A percentile compares a stretch with the other conserved stretches of the same genome.
phyloP scores from a whole-genome alignment of 108 stramenopile genomes.

The Stephanodiscus minutulus region DNA sequence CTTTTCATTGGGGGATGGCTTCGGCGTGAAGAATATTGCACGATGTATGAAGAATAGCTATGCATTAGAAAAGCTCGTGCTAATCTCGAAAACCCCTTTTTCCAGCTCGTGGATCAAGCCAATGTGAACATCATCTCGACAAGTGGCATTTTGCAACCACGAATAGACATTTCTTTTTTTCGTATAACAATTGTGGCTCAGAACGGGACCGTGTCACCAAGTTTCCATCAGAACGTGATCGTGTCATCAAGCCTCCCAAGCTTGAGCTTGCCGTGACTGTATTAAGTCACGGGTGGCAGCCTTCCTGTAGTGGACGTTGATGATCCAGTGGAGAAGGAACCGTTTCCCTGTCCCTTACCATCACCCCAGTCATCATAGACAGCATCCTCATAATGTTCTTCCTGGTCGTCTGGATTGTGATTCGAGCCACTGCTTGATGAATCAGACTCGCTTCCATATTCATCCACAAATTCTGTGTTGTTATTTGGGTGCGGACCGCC shows the following conservation, averaged over 20 bases:
- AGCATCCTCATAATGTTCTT: neutral
- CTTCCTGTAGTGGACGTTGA: conserved; percentile 5
- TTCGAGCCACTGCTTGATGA: neutral
- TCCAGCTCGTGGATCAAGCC: conserved; percentile 32
- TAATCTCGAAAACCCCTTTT: conserved; percentile 21
- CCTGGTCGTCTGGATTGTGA: conserved; percentile 1
- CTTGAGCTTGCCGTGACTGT: neutral
- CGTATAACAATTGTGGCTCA: neutral
- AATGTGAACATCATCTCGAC: conserved; percentile 1
- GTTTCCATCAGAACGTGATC: conserved; percentile 29
- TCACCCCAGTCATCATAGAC: conserved; percentile 3
- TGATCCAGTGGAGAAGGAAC: conserved; percentile 6
- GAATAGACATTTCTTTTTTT: conserved; percentile 15
- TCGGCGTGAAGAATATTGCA: no score
- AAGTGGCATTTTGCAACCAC: conserved; percentile 31
- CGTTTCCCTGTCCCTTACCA: conserved; percentile 1
- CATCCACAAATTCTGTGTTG: neutral
- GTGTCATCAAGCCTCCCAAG: neutral
- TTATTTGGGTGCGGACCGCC: neutral
- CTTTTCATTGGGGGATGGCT: no score
- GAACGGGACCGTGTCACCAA: neutral
- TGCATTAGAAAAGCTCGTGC: no score
- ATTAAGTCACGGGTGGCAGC: conserved; percentile 10
- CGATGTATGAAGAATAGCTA: no score
- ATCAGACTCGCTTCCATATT: conserved; percentile 5